phyloP scores from a whole-genome alignment of 2,329 filamentous ascomycete species.

The Calycina herbarum region DNA sequence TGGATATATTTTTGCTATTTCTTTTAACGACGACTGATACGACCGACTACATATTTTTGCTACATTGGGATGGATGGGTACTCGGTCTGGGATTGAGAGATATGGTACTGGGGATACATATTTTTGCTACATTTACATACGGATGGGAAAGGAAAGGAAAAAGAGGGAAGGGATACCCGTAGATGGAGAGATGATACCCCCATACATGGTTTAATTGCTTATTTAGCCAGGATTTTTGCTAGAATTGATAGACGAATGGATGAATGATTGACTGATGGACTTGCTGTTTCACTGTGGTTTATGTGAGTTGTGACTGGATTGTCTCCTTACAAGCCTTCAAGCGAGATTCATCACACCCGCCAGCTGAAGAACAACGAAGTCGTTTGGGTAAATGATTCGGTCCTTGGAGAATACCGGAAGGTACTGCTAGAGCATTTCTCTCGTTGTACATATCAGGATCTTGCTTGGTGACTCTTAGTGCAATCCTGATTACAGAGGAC shows the following conservation, averaged over 20 bases:
- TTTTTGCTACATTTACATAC: neutral
- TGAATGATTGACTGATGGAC: neutral
- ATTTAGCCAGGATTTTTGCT: neutral
- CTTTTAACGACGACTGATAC: neutral
- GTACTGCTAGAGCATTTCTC: too few relatives aligned
- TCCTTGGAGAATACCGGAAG: too few relatives aligned
- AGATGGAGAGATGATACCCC: too few relatives aligned
- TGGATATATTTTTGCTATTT: constrained; percentile 3
- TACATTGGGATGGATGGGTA: neutral
- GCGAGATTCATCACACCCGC: too few relatives aligned
- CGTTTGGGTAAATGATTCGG: too few relatives aligned
- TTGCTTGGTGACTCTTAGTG: neutral
- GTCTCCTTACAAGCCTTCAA: too few relatives aligned
- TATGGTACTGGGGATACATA: neutral
- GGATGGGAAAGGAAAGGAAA: neutral
- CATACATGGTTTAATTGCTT: neutral
- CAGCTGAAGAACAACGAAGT: too few relatives aligned
- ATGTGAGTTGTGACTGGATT: too few relatives aligned
- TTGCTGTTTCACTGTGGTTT: too few relatives aligned
- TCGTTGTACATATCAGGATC: neutral
- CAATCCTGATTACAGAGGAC: too few relatives aligned
- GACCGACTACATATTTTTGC: neutral
- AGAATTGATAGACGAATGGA: neutral
- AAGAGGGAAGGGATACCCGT: neutral
- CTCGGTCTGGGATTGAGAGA: neutral